Conservation (phyloP, 2,329 filamentous ascomycete species). For the Exophiala xenobiotica region DNA sequence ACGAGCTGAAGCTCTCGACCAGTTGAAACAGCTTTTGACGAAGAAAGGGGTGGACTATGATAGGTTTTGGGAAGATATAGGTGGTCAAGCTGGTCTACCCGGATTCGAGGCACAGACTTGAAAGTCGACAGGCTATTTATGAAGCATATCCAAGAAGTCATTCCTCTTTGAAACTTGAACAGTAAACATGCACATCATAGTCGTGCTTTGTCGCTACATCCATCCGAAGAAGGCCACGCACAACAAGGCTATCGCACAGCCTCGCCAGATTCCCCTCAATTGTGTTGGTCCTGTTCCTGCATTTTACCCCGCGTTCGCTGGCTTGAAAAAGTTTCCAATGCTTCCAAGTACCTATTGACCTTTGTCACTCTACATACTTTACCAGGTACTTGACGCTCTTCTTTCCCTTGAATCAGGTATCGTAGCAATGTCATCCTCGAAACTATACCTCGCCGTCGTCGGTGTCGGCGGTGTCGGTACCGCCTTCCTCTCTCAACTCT, state of each 20-base stretch:
- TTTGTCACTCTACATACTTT: no score
- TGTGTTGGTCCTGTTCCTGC: background rate
- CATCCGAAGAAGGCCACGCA: background rate
- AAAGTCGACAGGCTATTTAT: no score
- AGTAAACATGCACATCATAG: no score
- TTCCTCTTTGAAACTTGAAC: no score
- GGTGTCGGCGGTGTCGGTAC: slow-evolving; percentile 92
- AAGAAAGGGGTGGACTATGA: slow-evolving; percentile 79
- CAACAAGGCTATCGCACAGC: background rate
- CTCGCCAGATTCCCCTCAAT: background rate
- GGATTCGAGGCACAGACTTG: slow-evolving; percentile 37
- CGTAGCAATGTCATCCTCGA: slow-evolving; percentile 15
- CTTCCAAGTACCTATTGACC: no score
- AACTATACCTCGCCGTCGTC: slow-evolving; percentile 42
- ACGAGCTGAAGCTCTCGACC: slow-evolving; percentile 68
- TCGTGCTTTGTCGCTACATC: no score
- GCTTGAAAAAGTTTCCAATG: background rate
- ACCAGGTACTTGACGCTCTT: no score
- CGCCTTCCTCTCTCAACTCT: slow-evolving; percentile 81
- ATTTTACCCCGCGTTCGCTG: background rate
- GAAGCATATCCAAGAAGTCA: background rate
- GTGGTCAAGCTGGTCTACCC: slow-evolving; percentile 58
- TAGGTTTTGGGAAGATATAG: slow-evolving; percentile 70
- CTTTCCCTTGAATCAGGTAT: no score
- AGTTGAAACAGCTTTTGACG: slow-evolving; percentile 74